Conservation (phyloP, 108 stramenopile genomes). For the Aurantiochytrium sp. region DNA sequence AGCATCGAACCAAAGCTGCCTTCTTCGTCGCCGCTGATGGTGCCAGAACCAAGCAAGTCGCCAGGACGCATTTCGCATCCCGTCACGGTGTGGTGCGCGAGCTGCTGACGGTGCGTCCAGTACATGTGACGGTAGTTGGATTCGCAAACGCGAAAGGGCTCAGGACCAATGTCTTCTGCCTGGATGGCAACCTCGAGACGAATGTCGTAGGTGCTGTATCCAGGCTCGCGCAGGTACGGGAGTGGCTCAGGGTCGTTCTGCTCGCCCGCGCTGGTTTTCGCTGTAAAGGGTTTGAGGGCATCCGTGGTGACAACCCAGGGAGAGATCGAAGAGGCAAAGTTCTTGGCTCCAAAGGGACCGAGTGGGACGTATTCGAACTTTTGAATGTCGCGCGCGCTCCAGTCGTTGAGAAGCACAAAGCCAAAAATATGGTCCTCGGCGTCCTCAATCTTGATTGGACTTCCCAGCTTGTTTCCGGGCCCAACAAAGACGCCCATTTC, state of each 20-base stretch:
- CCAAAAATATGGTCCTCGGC: slow-evolving; percentile 81
- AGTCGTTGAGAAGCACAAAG: slow-evolving; percentile 81
- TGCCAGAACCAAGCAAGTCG: slow-evolving; percentile 75
- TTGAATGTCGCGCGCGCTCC: slow-evolving; percentile 70
- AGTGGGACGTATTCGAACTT: slow-evolving; percentile 89
- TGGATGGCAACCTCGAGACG: slow-evolving; percentile 60
- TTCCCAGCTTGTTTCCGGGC: slow-evolving; percentile 46
- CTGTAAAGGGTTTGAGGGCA: slow-evolving; percentile 58
- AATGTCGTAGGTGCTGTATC: slow-evolving; percentile 64
- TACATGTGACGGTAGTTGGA: slow-evolving; percentile 71
- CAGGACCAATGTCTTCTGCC: slow-evolving; percentile 31
- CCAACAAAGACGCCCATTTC: slow-evolving; percentile 84
- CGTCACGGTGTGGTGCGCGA: slow-evolving; percentile 79
- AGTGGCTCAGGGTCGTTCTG: slow-evolving; percentile 40
- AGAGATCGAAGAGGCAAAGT: slow-evolving; percentile 75
- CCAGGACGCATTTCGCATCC: slow-evolving; percentile 78
- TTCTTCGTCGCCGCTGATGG: slow-evolving; percentile 63
- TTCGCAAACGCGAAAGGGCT: slow-evolving; percentile 40
- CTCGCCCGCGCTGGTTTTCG: slow-evolving; percentile 27
- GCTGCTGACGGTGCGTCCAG: slow-evolving; percentile 79
- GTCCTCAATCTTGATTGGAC: slow-evolving; percentile 56
- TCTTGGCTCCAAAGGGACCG: slow-evolving; percentile 86
- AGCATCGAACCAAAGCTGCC: slow-evolving; percentile 69
- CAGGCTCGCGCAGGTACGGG: slow-evolving; percentile 33
- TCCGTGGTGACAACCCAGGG: slow-evolving; percentile 79